Evolutionary conservation across 176 grass and related monocot genomes (phyloP).

Genomic region (Aegilops speltoides): DNA sequence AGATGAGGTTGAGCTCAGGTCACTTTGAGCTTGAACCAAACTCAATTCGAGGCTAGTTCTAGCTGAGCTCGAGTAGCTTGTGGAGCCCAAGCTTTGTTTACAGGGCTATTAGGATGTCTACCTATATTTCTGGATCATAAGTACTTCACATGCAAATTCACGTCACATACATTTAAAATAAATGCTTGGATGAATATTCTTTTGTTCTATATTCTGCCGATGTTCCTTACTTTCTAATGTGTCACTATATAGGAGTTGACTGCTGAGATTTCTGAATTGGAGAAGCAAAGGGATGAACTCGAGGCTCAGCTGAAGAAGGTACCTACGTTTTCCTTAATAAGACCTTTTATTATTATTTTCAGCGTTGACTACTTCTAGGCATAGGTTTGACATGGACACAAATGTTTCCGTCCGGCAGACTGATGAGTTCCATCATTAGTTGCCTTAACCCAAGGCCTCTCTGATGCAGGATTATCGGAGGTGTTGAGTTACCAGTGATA

Average conservation of each 20-base stretch:
- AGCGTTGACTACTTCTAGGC: background rate
- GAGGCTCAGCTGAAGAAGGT: conserved; percentile 97
- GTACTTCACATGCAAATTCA: background rate
- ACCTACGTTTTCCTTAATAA: conserved; percentile 13
- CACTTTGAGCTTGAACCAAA: background rate
- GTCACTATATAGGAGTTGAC: conserved; percentile 66
- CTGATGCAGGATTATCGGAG: background rate
- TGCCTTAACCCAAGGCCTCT: background rate
- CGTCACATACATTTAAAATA: conserved; percentile 19
- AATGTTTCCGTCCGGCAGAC: background rate
- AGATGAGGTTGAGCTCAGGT: background rate
- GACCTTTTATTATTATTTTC: conserved; percentile 8
- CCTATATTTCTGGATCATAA: background rate
- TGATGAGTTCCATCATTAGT: conserved; percentile 3
- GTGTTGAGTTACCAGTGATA: background rate
- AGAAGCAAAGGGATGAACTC: conserved; percentile 93
- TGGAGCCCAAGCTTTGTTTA: background rate
- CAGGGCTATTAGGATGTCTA: conserved; percentile 8
- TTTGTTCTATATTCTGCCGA: background rate
- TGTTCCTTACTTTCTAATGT: conserved; percentile 6
- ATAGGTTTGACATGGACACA: conserved; percentile 5
- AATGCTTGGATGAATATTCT: background rate
- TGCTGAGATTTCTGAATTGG: conserved; percentile 79
- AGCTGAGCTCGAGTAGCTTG: background rate
- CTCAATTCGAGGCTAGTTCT: background rate